Conservation (phyloP, 257 asterid genomes). For the Dorcoceras hygrometricum region DNA sequence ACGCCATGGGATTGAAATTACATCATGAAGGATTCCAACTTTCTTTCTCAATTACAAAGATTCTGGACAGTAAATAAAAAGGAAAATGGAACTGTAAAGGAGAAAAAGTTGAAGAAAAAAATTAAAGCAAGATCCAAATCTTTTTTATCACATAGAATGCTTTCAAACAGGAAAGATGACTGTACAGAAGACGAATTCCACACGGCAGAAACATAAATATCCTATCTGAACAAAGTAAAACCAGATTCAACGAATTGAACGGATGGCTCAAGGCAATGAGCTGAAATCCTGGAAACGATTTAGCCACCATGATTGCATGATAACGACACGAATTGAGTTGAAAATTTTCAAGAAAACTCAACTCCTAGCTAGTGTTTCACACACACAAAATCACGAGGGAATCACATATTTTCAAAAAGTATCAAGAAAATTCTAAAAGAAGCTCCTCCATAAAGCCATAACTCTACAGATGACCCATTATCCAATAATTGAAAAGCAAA, state of each 20-base stretch:
- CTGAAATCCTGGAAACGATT: constrained; percentile 22
- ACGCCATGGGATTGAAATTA: constrained; percentile 18
- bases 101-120: not conserved
- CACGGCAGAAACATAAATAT: not conserved
- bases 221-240: constrained; percentile 13
- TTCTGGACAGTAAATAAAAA: not conserved
- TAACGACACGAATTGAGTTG: constrained; percentile 20
- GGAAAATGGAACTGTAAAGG: not conserved
- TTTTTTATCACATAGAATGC: constrained; percentile 25
- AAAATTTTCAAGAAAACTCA: not conserved
- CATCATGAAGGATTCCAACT: constrained; percentile 8
- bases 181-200: not conserved
- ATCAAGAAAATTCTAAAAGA: not conserved
- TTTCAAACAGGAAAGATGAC: not conserved
- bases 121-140: constrained; percentile 20
- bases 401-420: not conserved
- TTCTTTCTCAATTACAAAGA: constrained; percentile 28
- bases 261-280: constrained; percentile 14
- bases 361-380: not conserved
- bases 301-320: constrained; percentile 34
- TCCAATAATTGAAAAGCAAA: not conserved
- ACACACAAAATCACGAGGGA: not conserved
- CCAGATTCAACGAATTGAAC: constrained; percentile 22
- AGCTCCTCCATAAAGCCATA: not conserved
- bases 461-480: not conserved